These are phyloP conservation scores for Codiaeum variegatum DNA, from an alignment of 441 rosid genomes.

Conservation along the genomic window DNA sequence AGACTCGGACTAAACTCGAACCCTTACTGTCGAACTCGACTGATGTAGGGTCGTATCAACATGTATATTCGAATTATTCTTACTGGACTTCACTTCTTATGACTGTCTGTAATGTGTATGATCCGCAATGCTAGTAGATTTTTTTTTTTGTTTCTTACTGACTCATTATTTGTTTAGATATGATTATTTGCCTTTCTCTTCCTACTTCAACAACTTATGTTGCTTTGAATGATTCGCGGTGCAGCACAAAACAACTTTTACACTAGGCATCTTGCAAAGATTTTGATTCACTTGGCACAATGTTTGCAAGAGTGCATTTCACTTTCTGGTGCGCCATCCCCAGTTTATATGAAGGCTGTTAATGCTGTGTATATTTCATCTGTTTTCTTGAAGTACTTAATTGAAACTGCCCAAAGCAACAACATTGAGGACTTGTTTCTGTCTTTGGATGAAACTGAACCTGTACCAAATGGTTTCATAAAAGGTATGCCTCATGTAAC, in stretches of 20 bases:
- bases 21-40: no score
- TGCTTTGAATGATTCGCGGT: not conserved
- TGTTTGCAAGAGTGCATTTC: constrained; percentile 71
- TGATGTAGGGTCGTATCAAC: no score
- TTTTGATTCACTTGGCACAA: constrained; percentile 75
- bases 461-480: constrained; percentile 45
- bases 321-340: constrained; percentile 39
- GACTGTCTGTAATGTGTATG: not conserved
- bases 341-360: constrained; percentile 52
- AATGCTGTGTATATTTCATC: constrained; percentile 80
- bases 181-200: not conserved
- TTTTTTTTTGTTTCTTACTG: not conserved
- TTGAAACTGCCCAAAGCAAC: constrained; percentile 59
- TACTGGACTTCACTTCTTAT: not conserved
- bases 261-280: constrained; percentile 86
- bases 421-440: constrained; percentile 49
- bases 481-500: constrained; percentile 43
- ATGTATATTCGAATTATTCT: no score
- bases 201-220: not conserved
- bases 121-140: not conserved
- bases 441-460: constrained; percentile 65
- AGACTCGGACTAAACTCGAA: no score
- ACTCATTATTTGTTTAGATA: not conserved
- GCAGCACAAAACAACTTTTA: constrained; percentile 69
- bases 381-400: constrained; percentile 71